Evolutionary conservation across 768 basidiomycete genomes (phyloP), one percentile per base, ranked within the genome.

Genomic region (Boletus pseudopeckii): DNA sequence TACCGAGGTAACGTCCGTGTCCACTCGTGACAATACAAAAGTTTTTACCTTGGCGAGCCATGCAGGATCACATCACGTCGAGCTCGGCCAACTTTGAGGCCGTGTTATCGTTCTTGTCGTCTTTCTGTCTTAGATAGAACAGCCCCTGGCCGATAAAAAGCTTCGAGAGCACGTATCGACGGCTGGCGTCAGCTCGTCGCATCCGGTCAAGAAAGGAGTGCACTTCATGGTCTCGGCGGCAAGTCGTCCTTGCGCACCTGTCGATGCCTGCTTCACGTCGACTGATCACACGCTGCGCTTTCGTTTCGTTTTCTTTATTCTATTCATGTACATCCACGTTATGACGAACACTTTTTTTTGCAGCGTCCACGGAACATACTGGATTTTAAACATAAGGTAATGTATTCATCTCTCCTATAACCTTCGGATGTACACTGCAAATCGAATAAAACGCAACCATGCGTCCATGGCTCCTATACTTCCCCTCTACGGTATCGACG

Each of bases 121-220:
- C 93, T 8, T 96, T 93, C 72, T 99, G 61, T 70, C 75, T 2
- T 99, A 95, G 95, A 83, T 97, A 45, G 81, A 77, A 54, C 79
- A 77, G 47, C 72, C 80, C 46, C 63, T 86, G 15, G 71, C 67
- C 28, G 75, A 86, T 66, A 80, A 81, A 72, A 92, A 86, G 58
- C 71, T 96, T 8, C 8, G 42, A 77, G 88, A 47, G 65, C 74
- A 17, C 83, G 76, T 24, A 24, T 24, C 24, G 24, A 64, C 26
- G 68, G 63, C 45, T 98, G 95, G 96, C 77, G 92, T 58, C 77
- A 64, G 40, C 81, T 91, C 30, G 87, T 90, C 18, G 78, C 74
- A 14, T 68, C 78, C 9, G 88, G 88, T 48, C 81, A 79, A 64
- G 84, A 88, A 17, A 75, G 72, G 28, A 66, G 74, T 5, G n/a